Conservation (phyloP, 306 rosid species). For the Clitoria ternatea region DNA sequence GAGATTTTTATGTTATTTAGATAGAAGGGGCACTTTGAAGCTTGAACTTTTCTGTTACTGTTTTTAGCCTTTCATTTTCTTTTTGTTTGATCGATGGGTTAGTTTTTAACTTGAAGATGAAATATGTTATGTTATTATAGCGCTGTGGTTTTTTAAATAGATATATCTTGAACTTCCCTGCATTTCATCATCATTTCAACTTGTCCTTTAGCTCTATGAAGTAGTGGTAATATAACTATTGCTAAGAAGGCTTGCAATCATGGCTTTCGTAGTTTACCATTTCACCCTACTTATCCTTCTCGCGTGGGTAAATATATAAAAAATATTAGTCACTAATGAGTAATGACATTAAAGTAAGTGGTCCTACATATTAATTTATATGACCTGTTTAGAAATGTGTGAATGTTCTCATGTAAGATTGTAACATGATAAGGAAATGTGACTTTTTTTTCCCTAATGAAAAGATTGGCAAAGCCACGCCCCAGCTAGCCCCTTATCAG, state of each 20-base stretch:
- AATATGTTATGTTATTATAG: background rate
- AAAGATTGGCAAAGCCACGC: too few species aligned
- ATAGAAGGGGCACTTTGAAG: conserved; percentile 16
- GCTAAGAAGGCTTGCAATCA: conserved; percentile 15
- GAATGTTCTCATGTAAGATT: background rate
- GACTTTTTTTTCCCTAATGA: too few species aligned
- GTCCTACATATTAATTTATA: conserved; percentile 6
- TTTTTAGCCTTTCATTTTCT: background rate
- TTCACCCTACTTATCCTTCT: conserved; percentile 17
- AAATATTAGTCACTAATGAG: background rate
- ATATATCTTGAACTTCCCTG: background rate
- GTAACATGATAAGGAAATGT: too few species aligned
- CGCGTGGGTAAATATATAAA: conserved; percentile 2
- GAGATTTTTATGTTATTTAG: conserved; percentile 26
- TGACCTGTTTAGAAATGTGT: background rate
- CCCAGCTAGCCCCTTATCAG: too few species aligned
- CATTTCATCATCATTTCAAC: background rate
- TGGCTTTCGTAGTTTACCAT: conserved; percentile 12
- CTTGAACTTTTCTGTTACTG: conserved; percentile 16
- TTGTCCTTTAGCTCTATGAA: conserved; percentile 14
- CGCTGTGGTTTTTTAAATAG: conserved; percentile 19
- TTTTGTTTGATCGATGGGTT: conserved; percentile 19
- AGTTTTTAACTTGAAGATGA: background rate
- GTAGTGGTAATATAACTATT: background rate
- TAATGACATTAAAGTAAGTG: background rate